Base-by-base conservation (phyloP, 768 basidiomycete species). In the Lactarius pseudohatsudake region DNA sequence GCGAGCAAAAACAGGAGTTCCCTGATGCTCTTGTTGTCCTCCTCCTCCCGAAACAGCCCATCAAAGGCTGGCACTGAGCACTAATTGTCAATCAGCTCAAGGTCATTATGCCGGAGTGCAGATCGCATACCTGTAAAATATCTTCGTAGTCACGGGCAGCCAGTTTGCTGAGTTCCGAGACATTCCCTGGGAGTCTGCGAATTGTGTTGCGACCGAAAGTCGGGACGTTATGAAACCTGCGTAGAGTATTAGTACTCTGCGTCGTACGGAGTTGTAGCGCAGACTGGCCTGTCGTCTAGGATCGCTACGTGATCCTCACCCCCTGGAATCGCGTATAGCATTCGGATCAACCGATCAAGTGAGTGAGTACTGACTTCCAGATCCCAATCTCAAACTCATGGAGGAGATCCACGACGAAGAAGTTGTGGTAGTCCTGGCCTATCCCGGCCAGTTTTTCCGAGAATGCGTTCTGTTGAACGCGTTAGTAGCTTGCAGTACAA, bases 11-110 rank as follows among this genome's bases (percentile, higher is more conserved):
- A 43, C 11, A 80, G 74, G 0, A 73, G 78, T 0, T 69, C 55
- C 11, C 78, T 76, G 55, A 82, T 81, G 61, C 84, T 71, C 0
- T 74, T 65, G 65, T 85, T 82, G 64, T 82, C 79, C 3, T 69
- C 20, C 1, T 43, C 7, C 0, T n/a, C 2, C 20, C n/a, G 61
- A 78, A 80, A 47, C 75, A 61, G 38, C 2, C 22, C 40, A 1
- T 41, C 58, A 20, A 59, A 59, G 0, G n/a, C 36, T 3, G 58
- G 58, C 1, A 59, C 18, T 5, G 58, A 22, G 15, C 58, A 59
- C 40, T 59, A 2, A 8, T 13, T 16, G 16, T 45, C 20, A 3
- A n/a, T 45, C 20, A n/a, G 20, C 9, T 5, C 18, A 20, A 34
- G 8, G 18, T 43, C 16, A 16, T 43, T 13, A 9, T 13, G 22